Evolutionary conservation across 2,329 filamentous ascomycete species (phyloP).

Genomic region (Waltergamsia citrina): DNA sequence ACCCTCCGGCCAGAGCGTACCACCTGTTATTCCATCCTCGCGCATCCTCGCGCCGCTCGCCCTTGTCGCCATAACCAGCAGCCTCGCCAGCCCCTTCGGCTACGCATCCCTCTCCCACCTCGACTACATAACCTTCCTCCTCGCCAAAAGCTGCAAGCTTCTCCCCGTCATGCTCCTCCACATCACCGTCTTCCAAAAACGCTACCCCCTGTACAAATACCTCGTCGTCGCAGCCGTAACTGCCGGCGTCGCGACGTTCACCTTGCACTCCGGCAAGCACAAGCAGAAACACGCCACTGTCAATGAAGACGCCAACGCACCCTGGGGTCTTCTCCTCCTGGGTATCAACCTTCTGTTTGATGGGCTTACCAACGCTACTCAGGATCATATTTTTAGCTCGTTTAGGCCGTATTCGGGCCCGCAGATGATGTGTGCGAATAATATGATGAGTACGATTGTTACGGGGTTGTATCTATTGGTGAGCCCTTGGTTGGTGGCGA

Average conservation of each 20-base stretch:
- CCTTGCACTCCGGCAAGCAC: slow-evolving; percentile 68
- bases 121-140: slow-evolving; percentile 96
- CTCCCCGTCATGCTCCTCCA: slow-evolving; percentile 98
- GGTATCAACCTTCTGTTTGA: slow-evolving; percentile 90
- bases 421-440: slow-evolving; percentile 99
- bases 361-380: slow-evolving; percentile 90
- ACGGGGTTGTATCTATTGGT: slow-evolving; percentile 69
- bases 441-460: slow-evolving; percentile 72
- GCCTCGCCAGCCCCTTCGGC: slow-evolving; percentile 88
- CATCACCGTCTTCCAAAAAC: slow-evolving; percentile 78
- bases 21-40: slow-evolving; percentile 67
- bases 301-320: slow-evolving; percentile 46
- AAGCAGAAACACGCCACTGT: slow-evolving; percentile 32
- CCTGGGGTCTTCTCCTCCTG: slow-evolving; percentile 76
- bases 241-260: slow-evolving; percentile 88
- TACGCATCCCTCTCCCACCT: slow-evolving; percentile 89
- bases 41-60: slow-evolving; percentile 69
- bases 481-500: slow-evolving; percentile 70
- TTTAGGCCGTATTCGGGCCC: slow-evolving; percentile 80
- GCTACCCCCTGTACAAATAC: slow-evolving; percentile 95
- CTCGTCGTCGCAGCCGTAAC: slow-evolving; percentile 87
- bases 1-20: slow-evolving; percentile 26
- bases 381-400: slow-evolving; percentile 82
- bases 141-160: slow-evolving; percentile 96
- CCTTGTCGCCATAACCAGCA: slow-evolving; percentile 78